Percentiles rank a stretch among this genome's conserved stretches.
Conservation (phyloP, 164 flowering plant genomes). For the Dillenia suffruticosa region DNA sequence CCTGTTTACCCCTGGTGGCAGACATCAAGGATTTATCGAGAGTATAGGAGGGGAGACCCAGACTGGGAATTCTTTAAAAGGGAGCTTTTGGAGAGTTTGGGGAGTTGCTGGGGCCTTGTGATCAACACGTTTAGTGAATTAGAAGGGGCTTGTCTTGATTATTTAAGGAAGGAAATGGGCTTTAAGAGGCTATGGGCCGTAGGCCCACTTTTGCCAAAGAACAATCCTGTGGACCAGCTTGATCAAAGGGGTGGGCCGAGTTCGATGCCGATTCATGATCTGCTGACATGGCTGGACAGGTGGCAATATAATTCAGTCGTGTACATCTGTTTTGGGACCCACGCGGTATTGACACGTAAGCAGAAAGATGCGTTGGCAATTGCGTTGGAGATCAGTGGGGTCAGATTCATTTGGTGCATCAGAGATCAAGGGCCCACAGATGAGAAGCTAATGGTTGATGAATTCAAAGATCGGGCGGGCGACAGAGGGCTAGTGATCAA, state of each 20-base stretch:
- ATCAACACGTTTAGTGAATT: slow-evolving; percentile 9
- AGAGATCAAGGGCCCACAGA: slow-evolving; percentile 7
- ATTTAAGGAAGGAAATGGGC: slow-evolving; percentile 1
- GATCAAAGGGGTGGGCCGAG: not conserved
- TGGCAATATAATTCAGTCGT: slow-evolving; percentile 3
- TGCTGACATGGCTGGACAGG: slow-evolving; percentile 1
- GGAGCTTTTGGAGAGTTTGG: slow-evolving; percentile 2
- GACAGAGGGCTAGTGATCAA: slow-evolving; percentile 17
- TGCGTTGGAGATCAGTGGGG: slow-evolving; percentile 15
- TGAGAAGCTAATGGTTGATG: slow-evolving; percentile 1
- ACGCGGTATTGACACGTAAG: slow-evolving; percentile 13
- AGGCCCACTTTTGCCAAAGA: slow-evolving; percentile 3
- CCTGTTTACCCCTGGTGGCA: slow-evolving; percentile 38
- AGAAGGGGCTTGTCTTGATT: slow-evolving; percentile 1
- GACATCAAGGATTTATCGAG: slow-evolving; percentile 21
- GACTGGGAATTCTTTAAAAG: slow-evolving; percentile 17
- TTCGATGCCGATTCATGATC: not conserved
- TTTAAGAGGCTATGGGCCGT: not conserved
- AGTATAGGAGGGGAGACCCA: slow-evolving; percentile 21
- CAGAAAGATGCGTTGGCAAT: slow-evolving; percentile 9
- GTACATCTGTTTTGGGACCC: slow-evolving; percentile 18
- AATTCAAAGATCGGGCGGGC: slow-evolving; percentile 17
- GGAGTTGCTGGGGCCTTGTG: slow-evolving; percentile 12
- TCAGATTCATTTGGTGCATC: slow-evolving; percentile 8
- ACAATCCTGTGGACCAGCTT: too few species aligned